phyloP scores from a whole-genome alignment of 1,284 basidiomycete genomes.

The Inonotus hispidus region DNA sequence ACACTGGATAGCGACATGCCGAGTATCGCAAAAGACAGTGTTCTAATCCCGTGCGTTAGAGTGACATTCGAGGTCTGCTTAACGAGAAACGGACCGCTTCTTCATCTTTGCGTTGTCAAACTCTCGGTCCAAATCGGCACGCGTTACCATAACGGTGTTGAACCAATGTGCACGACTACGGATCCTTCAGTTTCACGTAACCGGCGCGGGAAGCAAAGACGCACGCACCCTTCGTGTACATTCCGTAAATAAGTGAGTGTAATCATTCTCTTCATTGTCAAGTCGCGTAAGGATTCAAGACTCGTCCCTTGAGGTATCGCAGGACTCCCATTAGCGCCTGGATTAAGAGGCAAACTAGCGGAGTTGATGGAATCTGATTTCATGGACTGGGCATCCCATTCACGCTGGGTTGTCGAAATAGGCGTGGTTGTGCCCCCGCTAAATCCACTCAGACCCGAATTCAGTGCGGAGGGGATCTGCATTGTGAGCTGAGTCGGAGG shows the following conservation, averaged over 20 bases:
- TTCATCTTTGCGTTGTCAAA: conserved; percentile 74
- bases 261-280: conserved; percentile 77
- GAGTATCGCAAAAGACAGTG: conserved; percentile 72
- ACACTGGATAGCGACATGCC: conserved; percentile 80
- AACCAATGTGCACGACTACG: conserved; percentile 81
- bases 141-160: conserved; percentile 76
- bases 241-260: conserved; percentile 79
- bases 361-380: conserved; percentile 44
- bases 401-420: conserved; percentile 39
- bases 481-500: conserved; percentile 23
- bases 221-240: conserved; percentile 74
- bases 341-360: conserved; percentile 24
- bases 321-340: conserved; percentile 34
- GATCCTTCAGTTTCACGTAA: conserved; percentile 4
- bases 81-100: conserved; percentile 50
- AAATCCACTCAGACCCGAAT: conserved; percentile 9
- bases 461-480: conserved; percentile 20
- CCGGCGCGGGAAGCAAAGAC: not conserved
- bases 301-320: conserved; percentile 56
- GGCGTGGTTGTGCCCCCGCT: conserved; percentile 30
- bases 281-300: conserved; percentile 68
- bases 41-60: conserved; percentile 38
- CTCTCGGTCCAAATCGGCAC: conserved; percentile 62
- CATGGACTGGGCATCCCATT: conserved; percentile 65
- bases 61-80: not conserved